phyloP scores from a whole-genome alignment of 176 grass and related monocot species.

The Rhynchospora pubera region DNA sequence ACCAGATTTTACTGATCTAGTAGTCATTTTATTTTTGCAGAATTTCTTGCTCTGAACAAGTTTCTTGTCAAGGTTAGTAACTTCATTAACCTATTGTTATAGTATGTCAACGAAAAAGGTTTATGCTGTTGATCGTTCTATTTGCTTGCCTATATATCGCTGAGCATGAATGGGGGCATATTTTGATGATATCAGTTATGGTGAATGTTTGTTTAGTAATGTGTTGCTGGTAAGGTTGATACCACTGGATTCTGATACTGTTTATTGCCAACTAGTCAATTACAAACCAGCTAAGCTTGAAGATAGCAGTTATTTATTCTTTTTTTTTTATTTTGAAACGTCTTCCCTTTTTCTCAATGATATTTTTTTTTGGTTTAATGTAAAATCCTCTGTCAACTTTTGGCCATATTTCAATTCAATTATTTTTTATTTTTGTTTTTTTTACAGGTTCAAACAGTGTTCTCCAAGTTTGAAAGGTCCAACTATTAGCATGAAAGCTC shows the following conservation, averaged over 20 bases:
- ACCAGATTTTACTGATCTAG: background rate
- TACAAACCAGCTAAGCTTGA: no score
- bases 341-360: background rate
- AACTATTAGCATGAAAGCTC: background rate
- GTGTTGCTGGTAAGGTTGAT: background rate
- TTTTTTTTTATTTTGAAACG: background rate
- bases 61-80: constrained; percentile 59
- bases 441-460: constrained; percentile 59
- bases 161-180: background rate
- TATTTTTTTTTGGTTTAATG: background rate
- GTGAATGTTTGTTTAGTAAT: background rate
- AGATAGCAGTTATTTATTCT: background rate
- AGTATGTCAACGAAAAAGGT: background rate
- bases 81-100: background rate
- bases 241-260: background rate
- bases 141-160: background rate
- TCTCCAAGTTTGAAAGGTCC: constrained; percentile 66
- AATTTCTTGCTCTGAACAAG: constrained; percentile 73
- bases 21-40: constrained; percentile 29
- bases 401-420: constrained; percentile 7
- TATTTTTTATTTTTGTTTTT: background rate
- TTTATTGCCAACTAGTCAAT: background rate
- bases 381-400: background rate
- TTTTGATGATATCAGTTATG: background rate
- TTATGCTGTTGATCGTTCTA: background rate